These are phyloP conservation scores for Mikania micrantha DNA, from an alignment of 129 eudicot genomes.

Conservation along the genomic window DNA sequence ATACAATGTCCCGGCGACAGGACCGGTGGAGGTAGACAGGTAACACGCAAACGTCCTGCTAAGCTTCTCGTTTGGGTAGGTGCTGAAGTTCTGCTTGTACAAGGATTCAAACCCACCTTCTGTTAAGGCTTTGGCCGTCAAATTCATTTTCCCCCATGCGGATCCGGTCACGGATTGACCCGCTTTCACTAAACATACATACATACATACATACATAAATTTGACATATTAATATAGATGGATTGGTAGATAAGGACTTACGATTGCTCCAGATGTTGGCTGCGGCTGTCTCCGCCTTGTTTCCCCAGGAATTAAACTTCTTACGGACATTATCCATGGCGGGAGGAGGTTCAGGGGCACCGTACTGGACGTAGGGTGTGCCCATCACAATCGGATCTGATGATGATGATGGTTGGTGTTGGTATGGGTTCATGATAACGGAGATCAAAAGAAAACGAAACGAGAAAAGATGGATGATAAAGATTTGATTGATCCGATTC, in stretches of 20 bases:
- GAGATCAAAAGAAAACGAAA: no score
- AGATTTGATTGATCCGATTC: no score
- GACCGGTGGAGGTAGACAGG: conserved; percentile 73
- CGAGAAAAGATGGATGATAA: no score
- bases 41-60: conserved; percentile 71
- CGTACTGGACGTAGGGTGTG: conserved; percentile 38
- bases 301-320: conserved; percentile 54
- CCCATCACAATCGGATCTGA: no score
- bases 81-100: conserved; percentile 60
- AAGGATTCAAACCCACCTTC: conserved; percentile 75
- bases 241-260: conserved; percentile 3
- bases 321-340: conserved; percentile 45
- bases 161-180: conserved; percentile 68
- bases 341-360: conserved; percentile 29
- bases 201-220: background rate
- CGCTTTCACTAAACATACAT: conserved; percentile 44
- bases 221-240: background rate
- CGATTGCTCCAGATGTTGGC: conserved; percentile 64
- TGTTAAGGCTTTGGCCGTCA: conserved; percentile 64
- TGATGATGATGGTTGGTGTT: no score
- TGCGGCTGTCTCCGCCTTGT: conserved; percentile 58
- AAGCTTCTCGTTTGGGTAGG: conserved; percentile 63
- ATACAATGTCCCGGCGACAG: conserved; percentile 82
- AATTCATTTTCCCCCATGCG: conserved; percentile 73
- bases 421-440: no score